Percentiles rank a stretch among this genome's conserved stretches.
phyloP scores from a whole-genome alignment of 768 basidiomycete species.

The Rhizopogon salebrosus region DNA sequence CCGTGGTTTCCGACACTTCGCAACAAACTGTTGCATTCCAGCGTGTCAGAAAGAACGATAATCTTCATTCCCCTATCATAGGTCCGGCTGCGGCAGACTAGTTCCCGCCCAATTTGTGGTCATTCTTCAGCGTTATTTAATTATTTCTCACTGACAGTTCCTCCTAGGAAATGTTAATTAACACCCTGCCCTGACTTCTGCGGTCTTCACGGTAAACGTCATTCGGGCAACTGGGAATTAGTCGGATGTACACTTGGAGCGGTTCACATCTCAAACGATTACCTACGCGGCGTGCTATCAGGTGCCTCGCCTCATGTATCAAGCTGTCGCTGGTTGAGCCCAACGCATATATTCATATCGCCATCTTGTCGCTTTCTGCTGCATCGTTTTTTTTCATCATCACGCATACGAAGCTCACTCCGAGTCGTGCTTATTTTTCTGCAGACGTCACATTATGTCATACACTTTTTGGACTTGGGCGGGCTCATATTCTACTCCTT shows the following conservation, averaged over 20 bases:
- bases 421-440: no score
- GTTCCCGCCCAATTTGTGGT: no score
- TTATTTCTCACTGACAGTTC: background rate
- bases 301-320: conserved; percentile 27
- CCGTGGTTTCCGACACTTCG: conserved; percentile 41
- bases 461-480: no score
- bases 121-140: background rate
- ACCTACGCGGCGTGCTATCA: conserved; percentile 48
- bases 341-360: conserved; percentile 32
- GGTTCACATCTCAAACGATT: no score
- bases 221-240: conserved; percentile 50
- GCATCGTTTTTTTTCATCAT: no score
- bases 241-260: conserved; percentile 45
- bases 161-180: conserved; percentile 55
- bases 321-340: background rate
- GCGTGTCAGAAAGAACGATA: conserved; percentile 72
- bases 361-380: conserved; percentile 36
- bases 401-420: no score
- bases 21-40: conserved; percentile 39
- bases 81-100: no score
- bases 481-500: no score
- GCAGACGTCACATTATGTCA: no score
- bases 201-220: conserved; percentile 55
- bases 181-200: conserved; percentile 60
- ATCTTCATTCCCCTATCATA: no score